Evolutionary conservation across 1,284 basidiomycete genomes (phyloP).

Genomic region (Peniophora sp.): DNA sequence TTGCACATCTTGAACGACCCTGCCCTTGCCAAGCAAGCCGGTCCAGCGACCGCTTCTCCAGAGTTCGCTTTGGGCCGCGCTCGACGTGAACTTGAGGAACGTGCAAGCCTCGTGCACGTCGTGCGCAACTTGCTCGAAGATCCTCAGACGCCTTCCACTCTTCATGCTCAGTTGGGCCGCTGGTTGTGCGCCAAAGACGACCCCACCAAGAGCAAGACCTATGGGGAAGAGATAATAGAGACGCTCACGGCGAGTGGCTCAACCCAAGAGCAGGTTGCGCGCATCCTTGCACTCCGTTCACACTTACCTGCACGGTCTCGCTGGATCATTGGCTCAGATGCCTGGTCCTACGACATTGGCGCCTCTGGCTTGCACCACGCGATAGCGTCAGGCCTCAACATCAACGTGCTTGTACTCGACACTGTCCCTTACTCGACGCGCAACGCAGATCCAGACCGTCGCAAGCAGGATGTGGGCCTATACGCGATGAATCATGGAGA

Average conservation of each 20-base stretch:
- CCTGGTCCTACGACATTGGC: conserved; percentile 96
- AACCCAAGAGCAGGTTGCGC: conserved; percentile 38
- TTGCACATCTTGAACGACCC: conserved; percentile 86
- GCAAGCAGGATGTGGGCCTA: conserved; percentile 90
- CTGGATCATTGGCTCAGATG: conserved; percentile 97
- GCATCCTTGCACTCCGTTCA: conserved; percentile 51
- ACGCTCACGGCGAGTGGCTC: conserved; percentile 40
- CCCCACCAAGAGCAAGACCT: conserved; percentile 44
- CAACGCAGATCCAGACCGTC: conserved; percentile 61
- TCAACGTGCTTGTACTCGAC: conserved; percentile 96
- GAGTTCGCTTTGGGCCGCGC: conserved; percentile 93
- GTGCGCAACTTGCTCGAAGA: conserved; percentile 55
- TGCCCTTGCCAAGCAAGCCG: conserved; percentile 57
- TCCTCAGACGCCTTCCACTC: conserved; percentile 37
- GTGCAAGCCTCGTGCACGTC: conserved; percentile 53
- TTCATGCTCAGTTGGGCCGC: conserved; percentile 65
- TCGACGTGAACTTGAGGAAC: conserved; percentile 71
- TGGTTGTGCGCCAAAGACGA: conserved; percentile 74
- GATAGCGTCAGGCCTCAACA: conserved; percentile 83
- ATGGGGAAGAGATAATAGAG: conserved; percentile 55
- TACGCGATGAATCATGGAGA: conserved; percentile 99
- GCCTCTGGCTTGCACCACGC: conserved; percentile 93
- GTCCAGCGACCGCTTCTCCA: conserved; percentile 75
- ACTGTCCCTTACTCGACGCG: conserved; percentile 82
- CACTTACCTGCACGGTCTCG: conserved; percentile 66